phyloP scores from a whole-genome alignment of 2,329 filamentous ascomycete genomes.

The Teratosphaeria pseudoeucalypti region DNA sequence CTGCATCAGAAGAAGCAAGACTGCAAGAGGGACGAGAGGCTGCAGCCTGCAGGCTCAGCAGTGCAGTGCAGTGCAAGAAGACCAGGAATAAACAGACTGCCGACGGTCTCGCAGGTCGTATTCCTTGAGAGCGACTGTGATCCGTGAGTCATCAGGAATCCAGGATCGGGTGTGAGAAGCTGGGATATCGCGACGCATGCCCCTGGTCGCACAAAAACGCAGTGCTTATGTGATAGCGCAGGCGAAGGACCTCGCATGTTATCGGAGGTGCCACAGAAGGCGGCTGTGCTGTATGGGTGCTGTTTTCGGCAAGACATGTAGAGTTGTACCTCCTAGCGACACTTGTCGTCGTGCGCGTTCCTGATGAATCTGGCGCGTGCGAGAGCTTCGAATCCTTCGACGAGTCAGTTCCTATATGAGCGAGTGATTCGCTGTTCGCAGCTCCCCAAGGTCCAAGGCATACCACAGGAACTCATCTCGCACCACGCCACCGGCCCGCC shows the following conservation, averaged over 20 bases:
- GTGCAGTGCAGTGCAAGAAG: not conserved
- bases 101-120: not conserved
- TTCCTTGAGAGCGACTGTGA: not conserved
- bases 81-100: not conserved
- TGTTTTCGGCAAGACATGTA: not conserved
- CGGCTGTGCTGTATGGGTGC: not conserved
- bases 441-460: not conserved
- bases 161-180: not conserved
- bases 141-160: not conserved
- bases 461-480: not conserved
- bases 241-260: slow-evolving; percentile 1
- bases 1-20: not conserved
- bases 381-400: not conserved
- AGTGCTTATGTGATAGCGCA: slow-evolving; percentile 4
- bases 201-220: not conserved
- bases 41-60: not conserved
- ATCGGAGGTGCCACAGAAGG: slow-evolving; percentile 1
- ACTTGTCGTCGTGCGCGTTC: not conserved
- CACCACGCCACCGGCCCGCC: not conserved
- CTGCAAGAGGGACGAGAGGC: not conserved
- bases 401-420: not conserved
- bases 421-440: not conserved
- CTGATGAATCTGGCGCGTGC: not conserved
- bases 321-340: not conserved
- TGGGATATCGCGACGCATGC: not conserved